Percentiles rank a stretch among this genome's conserved stretches.
phyloP scores from a whole-genome alignment of 2,329 filamentous ascomycete species.

The Calonectria naviculata region DNA sequence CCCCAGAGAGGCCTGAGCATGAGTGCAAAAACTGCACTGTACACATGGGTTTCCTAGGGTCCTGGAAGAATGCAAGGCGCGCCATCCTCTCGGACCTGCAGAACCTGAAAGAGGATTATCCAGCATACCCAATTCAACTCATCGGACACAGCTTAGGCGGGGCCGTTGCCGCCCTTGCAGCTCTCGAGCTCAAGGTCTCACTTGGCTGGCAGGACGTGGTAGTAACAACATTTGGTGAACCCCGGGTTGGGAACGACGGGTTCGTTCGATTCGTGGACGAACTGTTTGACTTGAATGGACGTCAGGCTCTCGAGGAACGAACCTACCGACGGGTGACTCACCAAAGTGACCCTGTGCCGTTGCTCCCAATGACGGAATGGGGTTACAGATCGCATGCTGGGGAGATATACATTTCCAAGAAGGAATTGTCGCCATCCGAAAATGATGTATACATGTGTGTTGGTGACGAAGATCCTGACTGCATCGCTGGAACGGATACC shows the following conservation, averaged over 20 bases:
- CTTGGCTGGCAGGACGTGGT: slow-evolving; percentile 79
- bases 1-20: slow-evolving; percentile 52
- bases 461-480: slow-evolving; percentile 77
- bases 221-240: slow-evolving; percentile 95
- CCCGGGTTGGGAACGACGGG: slow-evolving; percentile 70
- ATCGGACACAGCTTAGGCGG: slow-evolving; percentile 94
- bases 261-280: slow-evolving; percentile 66
- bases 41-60: slow-evolving; percentile 88
- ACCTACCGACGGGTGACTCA: slow-evolving; percentile 86
- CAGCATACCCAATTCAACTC: slow-evolving; percentile 79
- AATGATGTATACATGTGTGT: slow-evolving; percentile 77
- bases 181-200: slow-evolving; percentile 78
- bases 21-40: slow-evolving; percentile 90
- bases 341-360: slow-evolving; percentile 85
- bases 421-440: slow-evolving; percentile 73
- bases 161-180: slow-evolving; percentile 89
- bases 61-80: slow-evolving; percentile 81
- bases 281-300: slow-evolving; percentile 58
- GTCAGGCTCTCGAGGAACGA: slow-evolving; percentile 46
- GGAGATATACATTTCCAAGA: slow-evolving; percentile 86
- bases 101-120: slow-evolving; percentile 68
- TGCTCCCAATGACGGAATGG: slow-evolving; percentile 89
- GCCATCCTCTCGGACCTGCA: slow-evolving; percentile 76
- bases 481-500: slow-evolving; percentile 71
- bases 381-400: slow-evolving; percentile 87